Evolutionary conservation across 2,329 filamentous ascomycete genomes (phyloP).

Genomic region (Capronia coronata): DNA sequence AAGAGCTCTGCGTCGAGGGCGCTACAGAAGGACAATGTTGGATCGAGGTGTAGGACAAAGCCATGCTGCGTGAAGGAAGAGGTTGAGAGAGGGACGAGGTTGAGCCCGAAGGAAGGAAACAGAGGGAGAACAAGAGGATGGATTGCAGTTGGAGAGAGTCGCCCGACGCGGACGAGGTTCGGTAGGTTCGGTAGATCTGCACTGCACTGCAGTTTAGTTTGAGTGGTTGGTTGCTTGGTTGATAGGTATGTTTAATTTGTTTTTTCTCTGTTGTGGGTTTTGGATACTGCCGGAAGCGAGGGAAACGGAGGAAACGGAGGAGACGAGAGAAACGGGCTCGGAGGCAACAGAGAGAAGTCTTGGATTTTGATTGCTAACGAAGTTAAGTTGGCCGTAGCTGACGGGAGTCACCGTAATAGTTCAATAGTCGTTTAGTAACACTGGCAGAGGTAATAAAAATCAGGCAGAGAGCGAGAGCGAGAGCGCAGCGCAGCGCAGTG

Average conservation of each 20-base stretch:
- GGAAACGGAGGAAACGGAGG: not conserved
- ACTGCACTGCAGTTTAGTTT: no score
- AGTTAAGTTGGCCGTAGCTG: no score
- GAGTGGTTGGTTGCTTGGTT: not conserved
- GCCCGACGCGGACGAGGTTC: not conserved
- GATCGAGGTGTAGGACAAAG: not conserved
- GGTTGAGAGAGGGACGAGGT: slow-evolving; percentile 2
- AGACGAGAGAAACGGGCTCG: not conserved
- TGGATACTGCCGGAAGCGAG: not conserved
- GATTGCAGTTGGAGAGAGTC: not conserved
- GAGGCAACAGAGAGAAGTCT: no score
- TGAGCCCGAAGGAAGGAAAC: not conserved
- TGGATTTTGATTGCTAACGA: no score
- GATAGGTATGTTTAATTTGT: not conserved
- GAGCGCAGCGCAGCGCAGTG: no score
- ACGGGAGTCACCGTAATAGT: no score
- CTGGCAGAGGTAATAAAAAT: no score
- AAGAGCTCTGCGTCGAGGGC: slow-evolving; percentile 15
- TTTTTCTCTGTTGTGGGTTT: not conserved
- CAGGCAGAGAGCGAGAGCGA: not conserved
- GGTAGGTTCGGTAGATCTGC: not conserved
- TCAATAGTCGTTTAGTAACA: no score
- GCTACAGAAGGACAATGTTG: slow-evolving; percentile 1
- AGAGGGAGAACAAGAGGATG: not conserved
- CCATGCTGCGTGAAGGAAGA: not conserved